Evolutionary conservation across 176 grass and related monocot genomes (phyloP).

Genomic region (Cenchrus americanus): DNA sequence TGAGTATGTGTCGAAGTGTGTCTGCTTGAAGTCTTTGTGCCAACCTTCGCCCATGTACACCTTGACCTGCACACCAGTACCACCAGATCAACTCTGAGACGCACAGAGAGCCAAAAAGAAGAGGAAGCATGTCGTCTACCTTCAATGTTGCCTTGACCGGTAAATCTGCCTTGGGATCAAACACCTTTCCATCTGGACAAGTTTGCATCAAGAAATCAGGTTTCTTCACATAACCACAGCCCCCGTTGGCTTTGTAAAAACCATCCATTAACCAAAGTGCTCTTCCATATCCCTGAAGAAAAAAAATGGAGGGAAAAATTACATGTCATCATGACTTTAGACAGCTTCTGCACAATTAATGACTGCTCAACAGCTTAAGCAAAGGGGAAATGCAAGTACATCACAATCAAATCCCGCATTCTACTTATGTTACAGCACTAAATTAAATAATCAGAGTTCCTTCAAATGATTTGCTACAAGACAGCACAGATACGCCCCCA

Average conservation of each 20-base stretch:
- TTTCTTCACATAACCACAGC: conserved; percentile 93
- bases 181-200: conserved; percentile 77
- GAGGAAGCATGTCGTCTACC: conserved; percentile 6
- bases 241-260: conserved; percentile 87
- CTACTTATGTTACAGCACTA: background rate
- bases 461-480: background rate
- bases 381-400: background rate
- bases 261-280: conserved; percentile 97
- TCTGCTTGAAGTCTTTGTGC: conserved; percentile 79
- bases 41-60: conserved; percentile 95
- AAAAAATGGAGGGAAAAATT: background rate
- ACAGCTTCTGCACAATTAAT: conserved; percentile 10
- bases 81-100: conserved; percentile 20
- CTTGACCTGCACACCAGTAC: conserved; percentile 64
- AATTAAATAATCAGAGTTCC: background rate
- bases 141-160: conserved; percentile 77
- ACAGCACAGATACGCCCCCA: background rate
- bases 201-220: conserved; percentile 87
- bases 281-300: conserved; percentile 79
- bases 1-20: conserved; percentile 84
- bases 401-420: background rate
- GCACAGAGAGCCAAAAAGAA: background rate
- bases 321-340: conserved; percentile 14
- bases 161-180: conserved; percentile 72
- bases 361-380: background rate